These are phyloP conservation scores for Alternaria sp. DNA, from an alignment of 2,329 filamentous ascomycete species.

Conservation along the genomic window DNA sequence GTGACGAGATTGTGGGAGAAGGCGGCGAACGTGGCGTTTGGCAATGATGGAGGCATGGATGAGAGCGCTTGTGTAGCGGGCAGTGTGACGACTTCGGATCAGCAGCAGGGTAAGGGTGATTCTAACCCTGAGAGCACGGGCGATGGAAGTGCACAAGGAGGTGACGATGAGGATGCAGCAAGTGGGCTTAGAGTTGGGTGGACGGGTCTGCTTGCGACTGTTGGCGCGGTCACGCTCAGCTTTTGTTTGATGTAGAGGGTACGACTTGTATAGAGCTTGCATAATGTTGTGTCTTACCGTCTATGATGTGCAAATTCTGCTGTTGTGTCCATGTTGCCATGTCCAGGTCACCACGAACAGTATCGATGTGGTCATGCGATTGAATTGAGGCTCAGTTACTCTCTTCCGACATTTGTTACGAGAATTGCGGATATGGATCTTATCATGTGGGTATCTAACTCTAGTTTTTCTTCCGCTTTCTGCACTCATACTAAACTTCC, in stretches of 20 bases:
- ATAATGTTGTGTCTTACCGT: no score
- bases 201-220: constrained; percentile 17
- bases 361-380: no score
- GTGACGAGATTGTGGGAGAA: constrained; percentile 61
- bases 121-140: constrained; percentile 22
- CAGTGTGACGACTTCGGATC: constrained; percentile 32
- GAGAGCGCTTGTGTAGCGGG: constrained; percentile 36
- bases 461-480: not conserved
- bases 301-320: no score
- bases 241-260: constrained; percentile 5
- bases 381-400: no score
- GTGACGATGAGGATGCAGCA: constrained; percentile 22
- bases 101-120: constrained; percentile 34
- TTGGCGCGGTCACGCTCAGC: constrained; percentile 9
- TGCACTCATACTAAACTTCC: not conserved
- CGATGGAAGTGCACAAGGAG: constrained; percentile 7
- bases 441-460: not conserved
- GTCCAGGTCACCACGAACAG: no score
- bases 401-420: no score
- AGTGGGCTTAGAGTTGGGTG: constrained; percentile 18
- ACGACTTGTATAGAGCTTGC: not conserved
- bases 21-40: constrained; percentile 37
- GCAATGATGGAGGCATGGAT: constrained; percentile 34
- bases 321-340: not conserved
- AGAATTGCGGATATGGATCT: not conserved